These are phyloP conservation scores for Parietichytrium sp. DNA, from an alignment of 108 stramenopile species.

Conservation along the genomic window DNA sequence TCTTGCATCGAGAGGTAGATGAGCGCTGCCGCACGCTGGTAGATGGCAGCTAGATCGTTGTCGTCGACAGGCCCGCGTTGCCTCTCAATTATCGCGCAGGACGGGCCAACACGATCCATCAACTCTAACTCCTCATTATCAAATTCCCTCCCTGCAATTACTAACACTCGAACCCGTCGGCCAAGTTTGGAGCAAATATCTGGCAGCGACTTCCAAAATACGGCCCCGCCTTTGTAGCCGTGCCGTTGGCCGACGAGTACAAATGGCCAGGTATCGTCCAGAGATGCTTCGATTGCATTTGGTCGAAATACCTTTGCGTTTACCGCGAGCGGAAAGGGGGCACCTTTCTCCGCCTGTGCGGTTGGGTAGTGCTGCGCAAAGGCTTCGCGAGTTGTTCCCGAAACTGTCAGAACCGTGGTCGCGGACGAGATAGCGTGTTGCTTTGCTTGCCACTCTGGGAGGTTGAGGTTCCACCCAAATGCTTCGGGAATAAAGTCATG, in stretches of 20 bases:
- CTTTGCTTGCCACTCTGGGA: not conserved
- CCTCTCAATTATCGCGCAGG: not conserved
- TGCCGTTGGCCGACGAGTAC: conserved; percentile 43
- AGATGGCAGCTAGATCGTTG: conserved; percentile 25
- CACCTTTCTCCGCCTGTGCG: too few relatives aligned
- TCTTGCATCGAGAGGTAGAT: conserved; percentile 45
- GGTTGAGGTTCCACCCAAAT: not conserved
- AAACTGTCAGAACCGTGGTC: not conserved
- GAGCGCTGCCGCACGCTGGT: conserved; percentile 44
- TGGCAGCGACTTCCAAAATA: not conserved
- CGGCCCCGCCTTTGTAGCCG: conserved; percentile 46
- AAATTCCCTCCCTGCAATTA: not conserved
- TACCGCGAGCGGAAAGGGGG: too few relatives aligned
- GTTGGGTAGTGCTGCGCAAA: too few relatives aligned
- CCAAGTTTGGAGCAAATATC: not conserved
- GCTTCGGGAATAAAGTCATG: conserved; percentile 36
- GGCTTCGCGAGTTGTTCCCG: not conserved
- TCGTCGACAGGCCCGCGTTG: too few relatives aligned
- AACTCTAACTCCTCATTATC: not conserved
- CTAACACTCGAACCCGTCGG: not conserved
- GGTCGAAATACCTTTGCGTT: too few relatives aligned
- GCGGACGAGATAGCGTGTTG: not conserved
- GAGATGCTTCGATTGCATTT: too few relatives aligned
- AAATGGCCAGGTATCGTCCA: not conserved
- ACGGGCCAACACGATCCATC: not conserved